Evolutionary conservation across 2,329 filamentous ascomycete species (phyloP), one percentile per base, ranked within the genome.

Genomic region (Scedosporium boydii): DNA sequence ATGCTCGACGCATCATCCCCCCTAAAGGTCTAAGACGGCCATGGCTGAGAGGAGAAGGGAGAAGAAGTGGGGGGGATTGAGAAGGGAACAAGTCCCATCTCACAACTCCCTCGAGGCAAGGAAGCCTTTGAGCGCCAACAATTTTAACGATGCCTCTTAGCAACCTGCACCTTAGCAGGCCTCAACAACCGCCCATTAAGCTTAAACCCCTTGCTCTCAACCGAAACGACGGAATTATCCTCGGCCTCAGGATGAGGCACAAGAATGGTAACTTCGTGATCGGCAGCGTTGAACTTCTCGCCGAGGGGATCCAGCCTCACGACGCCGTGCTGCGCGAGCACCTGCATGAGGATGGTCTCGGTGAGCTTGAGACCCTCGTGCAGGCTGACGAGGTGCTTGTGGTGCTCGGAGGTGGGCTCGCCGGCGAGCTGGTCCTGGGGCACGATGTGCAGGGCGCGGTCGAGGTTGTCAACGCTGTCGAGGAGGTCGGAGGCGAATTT

Each of bases 181-280:
- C 95, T 86, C 70, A 99, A 77, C 63, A 96, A 83, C 65, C 95
- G 83, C 64, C 93, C 93, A 74, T 99, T 98, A 67, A 98, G 85
- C 77, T 86, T 87, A 81, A 96, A 99, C 61, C 95, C 95, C 82
- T 96, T 98, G 77, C 91, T 90, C 82, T 98, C 93, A 59, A 91
- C 91, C 74, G 88, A 87, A 79, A 98, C 95, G 71, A 97, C 90
- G 62, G 87, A 89, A 69, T 91, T 91, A 71, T 98, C 87, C 75
- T 96, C 89, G 82, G 96, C 96, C 68, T 86, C 92, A 61, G 87
- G 83, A 79, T 91, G 86, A 53, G 92, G 91, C 9, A 91, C 87
- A 87, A 96, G 93, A 78, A 98, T 98, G 23, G 91, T 95, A 44
- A 95, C 95, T 82, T 99, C 95, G 75, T 98, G 95, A 76, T 90